phyloP scores from a whole-genome alignment of 768 basidiomycete species.

The Lenzites betulinus region DNA sequence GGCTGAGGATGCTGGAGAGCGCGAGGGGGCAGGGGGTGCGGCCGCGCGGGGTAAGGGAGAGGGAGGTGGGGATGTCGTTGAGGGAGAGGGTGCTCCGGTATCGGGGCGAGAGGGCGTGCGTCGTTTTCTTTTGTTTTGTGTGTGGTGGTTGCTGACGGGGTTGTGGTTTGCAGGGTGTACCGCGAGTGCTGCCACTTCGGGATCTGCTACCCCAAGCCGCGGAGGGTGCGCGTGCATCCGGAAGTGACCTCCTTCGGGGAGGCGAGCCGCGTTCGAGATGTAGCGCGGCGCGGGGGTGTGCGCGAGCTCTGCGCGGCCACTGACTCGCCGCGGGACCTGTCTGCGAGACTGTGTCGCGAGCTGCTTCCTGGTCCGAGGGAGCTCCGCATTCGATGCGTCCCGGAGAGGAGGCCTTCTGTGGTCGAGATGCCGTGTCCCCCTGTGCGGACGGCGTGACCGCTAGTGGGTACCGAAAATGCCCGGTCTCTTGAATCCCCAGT shows the following conservation, averaged over 20 bases:
- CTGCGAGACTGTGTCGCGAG: background rate
- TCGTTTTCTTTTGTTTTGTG: background rate
- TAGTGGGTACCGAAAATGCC: too few relatives aligned
- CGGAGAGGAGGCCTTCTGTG: too few relatives aligned
- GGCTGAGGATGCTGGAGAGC: background rate
- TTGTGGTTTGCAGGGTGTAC: background rate
- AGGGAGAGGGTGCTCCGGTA: background rate
- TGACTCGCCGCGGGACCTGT: background rate
- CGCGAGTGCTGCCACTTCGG: background rate
- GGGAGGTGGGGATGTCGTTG: background rate
- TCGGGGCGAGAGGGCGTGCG: background rate
- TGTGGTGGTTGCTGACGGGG: background rate
- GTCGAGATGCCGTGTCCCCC: too few relatives aligned
- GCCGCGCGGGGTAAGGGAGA: background rate
- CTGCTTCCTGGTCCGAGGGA: background rate
- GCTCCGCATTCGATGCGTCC: too few relatives aligned
- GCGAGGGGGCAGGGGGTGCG: background rate
- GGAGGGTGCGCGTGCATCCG: background rate
- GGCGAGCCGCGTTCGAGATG: background rate
- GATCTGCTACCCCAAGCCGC: background rate
- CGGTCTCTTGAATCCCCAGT: too few relatives aligned
- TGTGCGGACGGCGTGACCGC: too few relatives aligned
- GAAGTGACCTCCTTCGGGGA: background rate
- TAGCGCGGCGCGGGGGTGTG: background rate
- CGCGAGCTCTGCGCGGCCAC: background rate